Conservation (phyloP, 2,329 filamentous ascomycete species). For the Claviceps sp. region DNA sequence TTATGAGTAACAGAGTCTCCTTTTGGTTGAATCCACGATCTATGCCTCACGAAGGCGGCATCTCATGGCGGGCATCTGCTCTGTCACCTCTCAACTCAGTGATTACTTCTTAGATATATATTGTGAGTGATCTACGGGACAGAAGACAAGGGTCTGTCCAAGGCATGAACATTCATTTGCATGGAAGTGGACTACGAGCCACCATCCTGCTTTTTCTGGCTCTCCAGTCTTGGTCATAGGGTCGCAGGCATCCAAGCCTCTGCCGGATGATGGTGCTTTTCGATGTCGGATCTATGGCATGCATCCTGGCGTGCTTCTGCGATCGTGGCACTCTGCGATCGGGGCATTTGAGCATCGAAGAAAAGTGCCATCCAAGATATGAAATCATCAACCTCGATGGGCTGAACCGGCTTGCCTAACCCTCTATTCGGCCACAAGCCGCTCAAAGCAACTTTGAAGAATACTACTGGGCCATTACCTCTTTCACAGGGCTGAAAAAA, state of each 20-base stretch:
- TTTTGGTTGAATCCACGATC: no score
- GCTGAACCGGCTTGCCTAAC: not conserved
- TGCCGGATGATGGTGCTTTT: not conserved
- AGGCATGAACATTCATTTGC: not conserved
- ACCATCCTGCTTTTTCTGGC: not conserved
- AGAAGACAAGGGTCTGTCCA: not conserved
- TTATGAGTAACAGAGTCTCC: no score
- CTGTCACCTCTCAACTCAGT: not conserved
- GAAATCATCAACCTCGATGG: not conserved
- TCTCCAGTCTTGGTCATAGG: not conserved
- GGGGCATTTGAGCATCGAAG: not conserved
- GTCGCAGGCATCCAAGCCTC: not conserved
- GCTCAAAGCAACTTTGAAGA: not conserved
- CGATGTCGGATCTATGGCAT: not conserved
- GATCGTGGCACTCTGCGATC: not conserved
- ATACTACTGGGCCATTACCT: not conserved
- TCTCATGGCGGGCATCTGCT: not conserved
- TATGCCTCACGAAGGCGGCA: not conserved
- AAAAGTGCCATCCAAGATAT: not conserved
- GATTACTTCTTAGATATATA: constrained; percentile 1
- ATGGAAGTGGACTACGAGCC: not conserved
- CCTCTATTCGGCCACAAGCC: not conserved
- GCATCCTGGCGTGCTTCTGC: not conserved
- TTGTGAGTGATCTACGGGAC: constrained; percentile 2
- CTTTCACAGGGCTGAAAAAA: constrained; percentile 59